Evolutionary conservation across 768 basidiomycete genomes (phyloP), one percentile per base, ranked within the genome.

Genomic region (Mycena crocata): DNA sequence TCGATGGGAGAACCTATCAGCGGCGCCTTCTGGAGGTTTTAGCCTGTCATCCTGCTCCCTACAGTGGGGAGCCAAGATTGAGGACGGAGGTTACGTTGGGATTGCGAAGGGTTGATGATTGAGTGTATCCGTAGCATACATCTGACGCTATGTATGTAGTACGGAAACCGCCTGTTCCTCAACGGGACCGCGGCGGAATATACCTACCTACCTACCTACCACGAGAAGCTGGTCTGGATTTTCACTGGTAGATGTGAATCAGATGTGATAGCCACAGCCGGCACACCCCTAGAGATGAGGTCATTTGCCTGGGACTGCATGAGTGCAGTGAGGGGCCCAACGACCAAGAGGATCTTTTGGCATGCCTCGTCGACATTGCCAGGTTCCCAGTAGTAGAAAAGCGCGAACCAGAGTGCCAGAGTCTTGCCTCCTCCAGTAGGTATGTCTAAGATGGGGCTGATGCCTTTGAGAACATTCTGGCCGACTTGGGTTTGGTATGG

Each of bases 361-460:
- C 46, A 57, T 19, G 55, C 61, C 9, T 58, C 23, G 15, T 49
- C 32, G 21, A 17, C 40, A 23, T 62, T 62, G 3, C 57, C 57
- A 24, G 68, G 65, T 2, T 28, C 55, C 62, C 68, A 69, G 56
- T 72, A 57, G 56, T 64, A 72, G 17, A 72, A 64, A 13, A 72
- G 60, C 0, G 71, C 50, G 14, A 50, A 51, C 48, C 62, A 72
- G 57, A 49, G 70, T 31, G 71, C 68, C 9, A 65, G 40, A 21
- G 70, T 71, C 37, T 71, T 71, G 32, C 70, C 70, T 19, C 63
- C 67, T 9, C 71, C 68, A 1, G 68, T 72, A 7, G 66, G 69
- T 6, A 70, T 52, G 30, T 69, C 64, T 34, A 69, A 30, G 19
- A 64, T 3, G 4, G 55, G 44, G 31, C 34, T 50, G 45, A 46